phyloP scores from a whole-genome alignment of 1,284 basidiomycete genomes.

The Marasmius sp. region DNA sequence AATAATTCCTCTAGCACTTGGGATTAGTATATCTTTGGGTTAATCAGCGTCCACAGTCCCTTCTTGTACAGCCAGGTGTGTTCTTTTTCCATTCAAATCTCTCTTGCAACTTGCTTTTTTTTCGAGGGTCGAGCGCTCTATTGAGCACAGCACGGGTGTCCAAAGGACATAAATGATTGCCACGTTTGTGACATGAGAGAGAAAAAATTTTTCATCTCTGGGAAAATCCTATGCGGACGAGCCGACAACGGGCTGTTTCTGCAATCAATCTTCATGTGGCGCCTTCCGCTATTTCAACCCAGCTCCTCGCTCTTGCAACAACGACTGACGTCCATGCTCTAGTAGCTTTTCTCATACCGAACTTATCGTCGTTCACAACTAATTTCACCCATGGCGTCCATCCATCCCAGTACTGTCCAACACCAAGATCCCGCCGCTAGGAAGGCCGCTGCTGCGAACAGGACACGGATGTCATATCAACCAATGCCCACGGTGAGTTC shows the following conservation, averaged over 20 bases:
- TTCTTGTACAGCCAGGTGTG: no score
- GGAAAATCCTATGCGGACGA: neutral
- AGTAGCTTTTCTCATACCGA: neutral
- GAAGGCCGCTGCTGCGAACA: neutral
- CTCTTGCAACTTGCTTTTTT: no score
- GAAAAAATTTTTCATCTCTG: conserved; percentile 14
- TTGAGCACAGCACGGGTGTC: neutral
- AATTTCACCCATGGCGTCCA: neutral
- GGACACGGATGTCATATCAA: conserved; percentile 1
- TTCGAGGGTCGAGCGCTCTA: no score
- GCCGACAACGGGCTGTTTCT: neutral
- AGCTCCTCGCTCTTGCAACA: neutral
- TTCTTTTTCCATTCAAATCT: no score
- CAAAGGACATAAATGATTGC: neutral
- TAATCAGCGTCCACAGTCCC: no score
- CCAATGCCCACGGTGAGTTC: neutral
- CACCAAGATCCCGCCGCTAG: neutral
- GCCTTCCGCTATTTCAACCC: neutral
- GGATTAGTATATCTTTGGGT: no score
- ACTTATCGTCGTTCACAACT: neutral
- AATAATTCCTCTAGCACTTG: no score
- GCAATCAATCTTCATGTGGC: neutral
- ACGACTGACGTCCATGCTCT: neutral
- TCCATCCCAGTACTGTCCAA: neutral
- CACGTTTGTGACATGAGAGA: neutral